Evolutionary conservation across 2,329 filamentous ascomycete genomes (phyloP).

Genomic region (Cladophialophora carrionii): DNA sequence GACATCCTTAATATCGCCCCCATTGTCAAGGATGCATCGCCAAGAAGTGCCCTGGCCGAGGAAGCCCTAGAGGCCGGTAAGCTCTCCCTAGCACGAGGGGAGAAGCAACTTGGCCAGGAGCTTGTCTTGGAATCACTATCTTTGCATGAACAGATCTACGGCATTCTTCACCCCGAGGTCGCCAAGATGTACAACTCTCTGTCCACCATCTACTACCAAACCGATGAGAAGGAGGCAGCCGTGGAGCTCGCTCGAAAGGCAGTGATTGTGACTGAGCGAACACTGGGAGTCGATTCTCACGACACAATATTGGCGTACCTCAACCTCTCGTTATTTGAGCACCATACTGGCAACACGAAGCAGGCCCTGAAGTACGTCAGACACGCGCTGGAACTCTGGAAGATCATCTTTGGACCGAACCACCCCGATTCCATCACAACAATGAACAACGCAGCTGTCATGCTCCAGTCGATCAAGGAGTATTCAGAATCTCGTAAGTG

Average conservation of each 20-base stretch:
- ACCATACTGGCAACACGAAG: constrained; percentile 87
- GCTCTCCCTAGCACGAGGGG: constrained; percentile 92
- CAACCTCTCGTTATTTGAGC: constrained; percentile 91
- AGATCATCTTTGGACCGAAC: constrained; percentile 88
- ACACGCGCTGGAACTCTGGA: constrained; percentile 94
- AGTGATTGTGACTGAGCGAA: constrained; percentile 92
- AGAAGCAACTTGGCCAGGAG: constrained; percentile 95
- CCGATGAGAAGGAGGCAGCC: constrained; percentile 96
- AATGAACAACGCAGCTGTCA: constrained; percentile 97
- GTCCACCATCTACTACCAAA: constrained; percentile 93
- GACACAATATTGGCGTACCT: constrained; percentile 95
- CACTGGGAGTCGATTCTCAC: constrained; percentile 86
- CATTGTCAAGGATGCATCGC: constrained; percentile 89
- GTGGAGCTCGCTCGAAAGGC: constrained; percentile 95
- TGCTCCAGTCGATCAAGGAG: constrained; percentile 93
- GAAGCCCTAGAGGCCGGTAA: constrained; percentile 94
- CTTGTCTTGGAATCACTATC: constrained; percentile 93
- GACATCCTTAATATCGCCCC: constrained; percentile 94
- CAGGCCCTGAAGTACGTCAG: constrained; percentile 84
- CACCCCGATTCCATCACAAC: constrained; percentile 98
- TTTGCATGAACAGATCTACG: constrained; percentile 97
- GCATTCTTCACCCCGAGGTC: constrained; percentile 94
- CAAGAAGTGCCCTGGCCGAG: constrained; percentile 86
- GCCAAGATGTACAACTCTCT: constrained; percentile 92
- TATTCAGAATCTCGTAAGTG: constrained; percentile 93